Conservation (phyloP, 805 yeast genomes). For the Wickerhamomyces sydowiorum region DNA sequence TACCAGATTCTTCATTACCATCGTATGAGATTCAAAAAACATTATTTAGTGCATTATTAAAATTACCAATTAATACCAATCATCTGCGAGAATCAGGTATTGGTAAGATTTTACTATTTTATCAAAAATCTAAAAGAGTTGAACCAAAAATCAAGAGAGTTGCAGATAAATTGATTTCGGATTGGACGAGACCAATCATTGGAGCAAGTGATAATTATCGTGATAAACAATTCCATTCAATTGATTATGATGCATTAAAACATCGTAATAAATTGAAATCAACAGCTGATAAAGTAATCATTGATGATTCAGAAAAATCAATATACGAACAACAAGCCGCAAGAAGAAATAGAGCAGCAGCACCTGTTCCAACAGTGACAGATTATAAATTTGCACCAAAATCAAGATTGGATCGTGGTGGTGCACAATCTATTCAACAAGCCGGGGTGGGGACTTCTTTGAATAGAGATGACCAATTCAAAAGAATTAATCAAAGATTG, state of each 20-base stretch:
- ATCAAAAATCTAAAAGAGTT: constrained; percentile 84
- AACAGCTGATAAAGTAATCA: constrained; percentile 10
- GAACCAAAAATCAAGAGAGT: constrained; percentile 81
- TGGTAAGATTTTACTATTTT: constrained; percentile 90
- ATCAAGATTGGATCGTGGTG: constrained; percentile 42
- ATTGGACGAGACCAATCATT: constrained; percentile 98
- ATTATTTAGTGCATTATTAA: constrained; percentile 64
- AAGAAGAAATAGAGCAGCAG: constrained; percentile 90
- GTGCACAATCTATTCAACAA: constrained; percentile 28
- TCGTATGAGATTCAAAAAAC: constrained; percentile 93
- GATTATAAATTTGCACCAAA: constrained; percentile 90
- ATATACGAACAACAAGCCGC: constrained; percentile 87
- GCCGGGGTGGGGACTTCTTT: constrained; percentile 47
- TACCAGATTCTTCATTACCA: constrained; percentile 98
- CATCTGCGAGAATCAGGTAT: constrained; percentile 92
- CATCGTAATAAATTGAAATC: constrained; percentile 27
- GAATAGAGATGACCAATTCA: constrained; percentile 73
- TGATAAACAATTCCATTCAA: constrained; percentile 69
- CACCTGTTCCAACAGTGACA: constrained; percentile 85
- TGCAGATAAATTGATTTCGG: constrained; percentile 88
- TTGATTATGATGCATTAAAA: constrained; percentile 59
- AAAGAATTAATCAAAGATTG: constrained; percentile 52
- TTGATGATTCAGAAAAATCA: constrained; percentile 39
- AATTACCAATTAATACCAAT: constrained; percentile 90
- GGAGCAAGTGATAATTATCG: constrained; percentile 93